Evolutionary conservation across 352 stramenopile species (phyloP), one percentile per base, ranked within the genome.

Genomic region (Pelagophyceae sp.): DNA sequence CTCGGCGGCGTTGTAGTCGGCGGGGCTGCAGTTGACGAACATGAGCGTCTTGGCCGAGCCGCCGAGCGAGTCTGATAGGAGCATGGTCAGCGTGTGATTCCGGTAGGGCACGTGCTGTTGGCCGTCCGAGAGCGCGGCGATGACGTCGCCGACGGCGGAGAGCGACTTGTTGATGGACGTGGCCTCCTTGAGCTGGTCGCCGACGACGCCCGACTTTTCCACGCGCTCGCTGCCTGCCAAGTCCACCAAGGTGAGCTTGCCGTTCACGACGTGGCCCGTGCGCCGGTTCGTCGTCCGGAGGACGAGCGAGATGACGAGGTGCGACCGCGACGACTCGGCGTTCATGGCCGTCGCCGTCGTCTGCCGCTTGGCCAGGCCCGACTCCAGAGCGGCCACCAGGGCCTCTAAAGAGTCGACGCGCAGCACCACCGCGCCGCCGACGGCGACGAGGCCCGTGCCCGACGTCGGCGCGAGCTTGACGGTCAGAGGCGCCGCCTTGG

Each of bases 91-190:
- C 45, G 83, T 78, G 76, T 87, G 79, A 80, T 91, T 90, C 65
- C 87, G 81, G 76, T 90, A 92, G 20, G 87, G 87, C 31, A 92
- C 82, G 72, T 90, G 86, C 50, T 85, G 79, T 27, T 72, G 61
- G 40, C 29, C 65, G 51, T 29, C 45, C 32, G 80, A 85, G 19
- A 90, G 75, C 0, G 85, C 83, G 45, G 74, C 81, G 72, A 90
- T 90, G 27, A 90, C 86, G 78, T 90, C 84, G 6, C 84, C 85
- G 20, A 90, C 71, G 29, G 85, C 85, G 23, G 83, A 87, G 50
- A 90, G 80, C 40, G 83, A 88, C 80, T 87, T 88, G 76, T 90
- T 90, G 78, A 90, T 90, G 64, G 72, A 84, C 78, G 88, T 81
- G 25, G 85, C 87, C 75, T 91, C 85, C 72, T 90, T 82, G n/a